Evolutionary conservation across 768 basidiomycete genomes (phyloP).

Genomic region (Agaricus subrufescens): DNA sequence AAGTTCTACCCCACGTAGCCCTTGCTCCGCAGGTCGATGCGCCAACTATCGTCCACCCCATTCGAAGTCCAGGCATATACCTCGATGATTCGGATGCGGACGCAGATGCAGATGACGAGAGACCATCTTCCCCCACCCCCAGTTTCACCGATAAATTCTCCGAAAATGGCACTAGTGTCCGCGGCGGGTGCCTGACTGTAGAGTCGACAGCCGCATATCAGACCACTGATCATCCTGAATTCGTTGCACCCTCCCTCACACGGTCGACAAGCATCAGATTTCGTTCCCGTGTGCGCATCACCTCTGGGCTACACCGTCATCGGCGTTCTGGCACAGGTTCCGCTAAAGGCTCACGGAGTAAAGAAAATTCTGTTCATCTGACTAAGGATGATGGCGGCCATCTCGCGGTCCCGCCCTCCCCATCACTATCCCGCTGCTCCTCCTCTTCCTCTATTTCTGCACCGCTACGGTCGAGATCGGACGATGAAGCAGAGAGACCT

Average conservation of each 20-base stretch:
- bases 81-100: constrained; percentile 1
- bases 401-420: constrained; percentile 23
- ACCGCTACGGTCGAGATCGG: constrained; percentile 57
- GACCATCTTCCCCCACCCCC: neutral
- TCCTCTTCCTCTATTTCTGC: constrained; percentile 80
- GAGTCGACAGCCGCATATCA: neutral
- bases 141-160: neutral
- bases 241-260: constrained; percentile 10
- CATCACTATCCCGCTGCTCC: constrained; percentile 57
- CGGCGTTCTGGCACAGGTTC: constrained; percentile 22
- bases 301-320: constrained; percentile 57
- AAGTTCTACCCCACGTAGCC: neutral
- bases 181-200: neutral
- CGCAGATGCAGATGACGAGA: constrained; percentile 1
- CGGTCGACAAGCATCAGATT: constrained; percentile 49
- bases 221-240: neutral
- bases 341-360: neutral
- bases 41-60: neutral
- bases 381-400: constrained; percentile 13
- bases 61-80: neutral
- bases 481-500: constrained; percentile 40
- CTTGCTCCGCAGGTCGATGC: neutral
- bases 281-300: constrained; percentile 72
- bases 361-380: neutral
- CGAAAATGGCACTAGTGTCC: neutral